phyloP scores from a whole-genome alignment of 495 filamentous ascomycete genomes.

The Talaromyces stipitatus region DNA sequence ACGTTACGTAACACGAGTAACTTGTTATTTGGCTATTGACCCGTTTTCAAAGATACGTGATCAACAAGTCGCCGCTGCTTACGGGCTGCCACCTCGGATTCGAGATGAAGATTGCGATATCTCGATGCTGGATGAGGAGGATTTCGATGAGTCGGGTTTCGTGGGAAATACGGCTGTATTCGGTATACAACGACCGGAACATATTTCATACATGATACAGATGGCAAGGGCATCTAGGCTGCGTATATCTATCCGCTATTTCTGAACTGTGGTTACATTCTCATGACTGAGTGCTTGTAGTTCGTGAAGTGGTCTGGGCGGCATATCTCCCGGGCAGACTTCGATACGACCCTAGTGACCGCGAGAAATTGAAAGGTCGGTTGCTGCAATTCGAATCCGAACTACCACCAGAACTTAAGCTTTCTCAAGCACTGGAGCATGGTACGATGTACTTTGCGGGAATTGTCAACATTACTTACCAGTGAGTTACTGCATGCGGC shows the following conservation, averaged over 20 bases:
- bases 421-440: conserved; percentile 15
- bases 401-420: conserved; percentile 26
- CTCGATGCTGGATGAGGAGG: conserved; percentile 25
- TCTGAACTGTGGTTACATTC: background rate
- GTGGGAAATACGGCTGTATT: conserved; percentile 21
- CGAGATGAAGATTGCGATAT: conserved; percentile 42
- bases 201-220: conserved; percentile 33
- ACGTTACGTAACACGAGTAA: background rate
- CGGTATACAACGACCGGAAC: conserved; percentile 17
- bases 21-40: conserved; percentile 5
- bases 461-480: conserved; percentile 38
- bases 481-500: conserved; percentile 17
- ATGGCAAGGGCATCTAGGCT: conserved; percentile 33
- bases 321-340: conserved; percentile 32
- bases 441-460: conserved; percentile 29
- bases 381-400: conserved; percentile 28
- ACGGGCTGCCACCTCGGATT: conserved; percentile 32
- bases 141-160: conserved; percentile 25
- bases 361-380: conserved; percentile 21
- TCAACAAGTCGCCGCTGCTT: conserved; percentile 32
- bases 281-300: conserved; percentile 11
- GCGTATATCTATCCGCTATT: conserved; percentile 16
- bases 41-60: conserved; percentile 22
- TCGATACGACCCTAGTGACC: conserved; percentile 17
- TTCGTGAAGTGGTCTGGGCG: conserved; percentile 32